Evolutionary conservation across 1,139 yeast species (phyloP), one percentile per base, ranked within the genome.

Genomic region (Ashbya aceris): DNA sequence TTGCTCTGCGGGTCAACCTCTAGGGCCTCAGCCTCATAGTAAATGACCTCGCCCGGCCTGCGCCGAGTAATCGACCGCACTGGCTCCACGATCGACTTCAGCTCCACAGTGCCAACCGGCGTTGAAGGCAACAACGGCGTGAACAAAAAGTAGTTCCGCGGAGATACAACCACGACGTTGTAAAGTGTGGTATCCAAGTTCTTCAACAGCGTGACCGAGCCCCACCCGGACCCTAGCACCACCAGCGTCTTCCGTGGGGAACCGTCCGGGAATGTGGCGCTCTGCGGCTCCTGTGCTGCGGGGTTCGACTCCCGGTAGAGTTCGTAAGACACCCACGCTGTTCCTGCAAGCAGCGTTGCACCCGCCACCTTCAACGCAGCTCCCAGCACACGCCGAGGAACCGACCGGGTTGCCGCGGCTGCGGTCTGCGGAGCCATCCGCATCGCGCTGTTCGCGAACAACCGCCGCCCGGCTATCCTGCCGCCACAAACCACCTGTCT

Each of bases 141-240:
- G 73, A 87, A 89, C 57, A 89, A 71, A 68, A 89, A 89, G 73
- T 86, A 87, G 71, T 86, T 86, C 69, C 96, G 77, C 48, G 97
- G 96, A 26, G 96, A 85, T 40, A 89, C 82, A 47, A 89, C 79
- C 36, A 87, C 82, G 45, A 89, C 96, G 60, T 89, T 85, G 70
- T 87, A 89, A 63, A 82, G 75, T 44, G 86, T 72, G 45, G 96
- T 81, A 64, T 89, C 96, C 61, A 89, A 76, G 64, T 82, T 78
- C 69, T 87, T 86, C 61, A 89, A 73, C 56, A 87, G 71, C 3
- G 89, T 77, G 45, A 83, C 80, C 14, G 95, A 81, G 51, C 95
- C 96, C 96, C 96, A 89, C 45, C 96, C 96, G 36, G 95, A 78
- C 46, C 97, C 97, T 53, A 89, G 74, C 51, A 89, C 79, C 43